phyloP scores from a whole-genome alignment of 140 eudicot species.

The Anethum foeniculum region DNA sequence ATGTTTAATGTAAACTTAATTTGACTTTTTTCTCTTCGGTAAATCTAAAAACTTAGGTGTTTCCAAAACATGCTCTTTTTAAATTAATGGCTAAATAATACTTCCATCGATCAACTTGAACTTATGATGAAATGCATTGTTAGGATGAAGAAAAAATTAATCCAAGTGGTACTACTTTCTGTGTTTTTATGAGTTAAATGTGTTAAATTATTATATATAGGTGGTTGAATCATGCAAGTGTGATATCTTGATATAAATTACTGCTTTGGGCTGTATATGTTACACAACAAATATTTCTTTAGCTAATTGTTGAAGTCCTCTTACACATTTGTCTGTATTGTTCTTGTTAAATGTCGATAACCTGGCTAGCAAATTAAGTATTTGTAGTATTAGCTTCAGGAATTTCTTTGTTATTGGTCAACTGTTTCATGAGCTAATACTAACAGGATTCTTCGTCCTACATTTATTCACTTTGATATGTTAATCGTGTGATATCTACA shows the following conservation, averaged over 20 bases:
- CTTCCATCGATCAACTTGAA: neutral
- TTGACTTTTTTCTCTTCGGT: neutral
- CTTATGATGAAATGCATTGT: neutral
- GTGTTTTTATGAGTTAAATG: neutral
- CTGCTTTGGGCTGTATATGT: neutral
- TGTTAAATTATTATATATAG: neutral
- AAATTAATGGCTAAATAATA: neutral
- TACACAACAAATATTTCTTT: neutral
- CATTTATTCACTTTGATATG: neutral
- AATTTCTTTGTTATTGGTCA: neutral
- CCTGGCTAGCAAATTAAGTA: neutral
- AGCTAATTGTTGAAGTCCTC: neutral
- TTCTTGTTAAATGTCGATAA: neutral
- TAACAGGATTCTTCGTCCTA: neutral
- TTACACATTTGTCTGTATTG: neutral
- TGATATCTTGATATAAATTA: neutral
- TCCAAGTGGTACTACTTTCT: neutral
- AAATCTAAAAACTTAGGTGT: neutral
- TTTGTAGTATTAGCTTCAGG: neutral
- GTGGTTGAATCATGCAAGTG: too few relatives aligned
- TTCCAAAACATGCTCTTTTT: neutral
- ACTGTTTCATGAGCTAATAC: neutral
- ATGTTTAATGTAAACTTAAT: neutral
- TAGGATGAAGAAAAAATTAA: neutral
- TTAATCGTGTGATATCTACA: neutral